Evolutionary conservation across 2,329 filamentous ascomycete species (phyloP).

Genomic region (Alternaria ethzedia): DNA sequence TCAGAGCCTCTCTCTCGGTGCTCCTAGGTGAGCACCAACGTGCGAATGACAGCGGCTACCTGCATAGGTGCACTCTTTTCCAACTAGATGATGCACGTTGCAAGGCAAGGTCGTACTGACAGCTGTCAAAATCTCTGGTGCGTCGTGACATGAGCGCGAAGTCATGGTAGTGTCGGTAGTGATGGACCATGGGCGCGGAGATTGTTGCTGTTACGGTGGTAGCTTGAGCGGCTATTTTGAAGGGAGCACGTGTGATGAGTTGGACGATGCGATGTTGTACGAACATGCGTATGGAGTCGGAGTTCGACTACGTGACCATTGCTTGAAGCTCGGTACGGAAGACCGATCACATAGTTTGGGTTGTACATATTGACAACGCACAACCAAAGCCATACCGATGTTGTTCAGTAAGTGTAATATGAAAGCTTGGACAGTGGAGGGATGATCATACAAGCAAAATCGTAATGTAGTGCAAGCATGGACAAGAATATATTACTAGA

Average conservation of each 20-base stretch:
- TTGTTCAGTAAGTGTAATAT: not conserved
- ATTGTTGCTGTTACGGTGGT: not conserved
- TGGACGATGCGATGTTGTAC: not conserved
- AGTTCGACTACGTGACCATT: not conserved
- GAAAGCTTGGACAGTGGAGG: not conserved
- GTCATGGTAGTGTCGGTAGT: not conserved
- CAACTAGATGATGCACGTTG: not conserved
- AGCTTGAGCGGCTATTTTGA: not conserved
- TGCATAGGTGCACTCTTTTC: not conserved
- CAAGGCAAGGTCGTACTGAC: conserved; percentile 5
- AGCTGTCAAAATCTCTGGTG: conserved; percentile 8
- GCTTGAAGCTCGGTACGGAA: not conserved
- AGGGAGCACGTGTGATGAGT: not conserved
- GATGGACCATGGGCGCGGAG: not conserved
- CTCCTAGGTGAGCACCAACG: not conserved
- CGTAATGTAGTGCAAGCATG: not conserved
- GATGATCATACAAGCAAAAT: not conserved
- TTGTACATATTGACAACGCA: not conserved
- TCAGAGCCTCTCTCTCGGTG: not conserved
- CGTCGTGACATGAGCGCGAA: not conserved
- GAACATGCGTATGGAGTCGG: not conserved
- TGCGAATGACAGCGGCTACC: conserved; percentile 15
- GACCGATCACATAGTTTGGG: not conserved
- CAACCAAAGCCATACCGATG: not conserved
- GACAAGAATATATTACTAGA: not conserved